Base-by-base conservation (phyloP, 129 eudicot species). In the Lactuca saligna region DNA sequence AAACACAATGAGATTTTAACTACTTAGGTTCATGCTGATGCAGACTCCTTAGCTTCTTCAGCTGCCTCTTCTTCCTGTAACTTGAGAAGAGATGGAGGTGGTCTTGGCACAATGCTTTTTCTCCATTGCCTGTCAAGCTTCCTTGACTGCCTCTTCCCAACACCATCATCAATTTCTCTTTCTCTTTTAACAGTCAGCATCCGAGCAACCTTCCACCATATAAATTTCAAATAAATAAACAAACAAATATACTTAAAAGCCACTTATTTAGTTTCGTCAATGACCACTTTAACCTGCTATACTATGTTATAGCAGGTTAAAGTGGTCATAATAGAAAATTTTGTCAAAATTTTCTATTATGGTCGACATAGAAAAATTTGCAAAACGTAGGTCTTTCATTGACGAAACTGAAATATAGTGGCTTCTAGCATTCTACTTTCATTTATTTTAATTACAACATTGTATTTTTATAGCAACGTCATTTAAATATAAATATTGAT, bases 141-240 rank as follows among this genome's bases (percentile, higher is more conserved):
- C 78, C 99, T 93, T 54, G 99, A 93, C 70, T 80, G 62, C 77
- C 99, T 85, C 79, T 85, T 93, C 63, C 75, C 82, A 31, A 93
- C 76, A 15, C 99, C 99, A 54, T 93, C 91, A 10, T 78, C 95
- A 39, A 93, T 35, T 72, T 93, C 99, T 70, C 99, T 85, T 72
- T 89, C 99, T 72, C 99, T 71, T 84, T 82, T 89, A 35, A 93
- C 92, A 17, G 99, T 93, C 35, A 89, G 81, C 99, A 93, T 79
- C 3, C 95, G 95, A 2, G 99, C 97, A 79, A 93, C 78, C 99
- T 93, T 49, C 69, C 41, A 65, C 60, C 35, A 64, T 63, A 14
- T 46, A 37, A 63, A 54, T 62, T 46, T 51, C 55, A 20, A 35
- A 58, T 25, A 53, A 54, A 39, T 9, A 6, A 69, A 55, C 34